phyloP scores from a whole-genome alignment of 148 eudicot species.

The Nepenthes gracilis region DNA sequence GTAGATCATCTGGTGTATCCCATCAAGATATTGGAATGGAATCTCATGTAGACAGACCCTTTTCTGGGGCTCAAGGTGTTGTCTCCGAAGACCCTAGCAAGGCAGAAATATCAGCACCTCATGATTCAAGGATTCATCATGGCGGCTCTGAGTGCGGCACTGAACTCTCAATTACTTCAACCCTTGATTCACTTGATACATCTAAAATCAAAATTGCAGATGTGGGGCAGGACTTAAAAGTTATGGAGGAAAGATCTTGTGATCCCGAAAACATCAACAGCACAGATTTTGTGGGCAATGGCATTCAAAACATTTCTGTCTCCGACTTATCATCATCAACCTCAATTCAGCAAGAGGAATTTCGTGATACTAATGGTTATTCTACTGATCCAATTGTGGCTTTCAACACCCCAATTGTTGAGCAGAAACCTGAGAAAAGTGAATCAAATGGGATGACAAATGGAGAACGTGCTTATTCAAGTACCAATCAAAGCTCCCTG shows the following conservation, averaged over 20 bases:
- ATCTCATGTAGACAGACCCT: constrained; percentile 16
- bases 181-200: constrained; percentile 80
- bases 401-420: constrained; percentile 18
- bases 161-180: constrained; percentile 76
- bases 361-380: constrained; percentile 8
- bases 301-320: constrained; percentile 6
- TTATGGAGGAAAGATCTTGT: constrained; percentile 15
- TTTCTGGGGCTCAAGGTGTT: constrained; percentile 23
- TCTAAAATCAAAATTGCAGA: constrained; percentile 34
- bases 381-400: constrained; percentile 6
- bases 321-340: constrained; percentile 21
- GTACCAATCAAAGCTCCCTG: constrained; percentile 11
- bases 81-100: constrained; percentile 17
- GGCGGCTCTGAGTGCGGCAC: constrained; percentile 86
- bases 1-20: constrained; percentile 22
- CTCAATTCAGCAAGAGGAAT: constrained; percentile 15
- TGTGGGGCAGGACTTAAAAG: constrained; percentile 23
- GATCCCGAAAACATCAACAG: constrained; percentile 8
- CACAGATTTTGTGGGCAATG: constrained; percentile 19
- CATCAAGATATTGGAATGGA: constrained; percentile 27
- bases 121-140: constrained; percentile 20
- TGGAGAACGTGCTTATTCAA: too few relatives aligned
- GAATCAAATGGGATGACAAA: constrained; percentile 3
- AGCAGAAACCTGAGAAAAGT: constrained; percentile 20
- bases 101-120: constrained; percentile 20